Base-by-base conservation (phyloP, 805 yeast genomes). In the Kuraishia ogatae region DNA sequence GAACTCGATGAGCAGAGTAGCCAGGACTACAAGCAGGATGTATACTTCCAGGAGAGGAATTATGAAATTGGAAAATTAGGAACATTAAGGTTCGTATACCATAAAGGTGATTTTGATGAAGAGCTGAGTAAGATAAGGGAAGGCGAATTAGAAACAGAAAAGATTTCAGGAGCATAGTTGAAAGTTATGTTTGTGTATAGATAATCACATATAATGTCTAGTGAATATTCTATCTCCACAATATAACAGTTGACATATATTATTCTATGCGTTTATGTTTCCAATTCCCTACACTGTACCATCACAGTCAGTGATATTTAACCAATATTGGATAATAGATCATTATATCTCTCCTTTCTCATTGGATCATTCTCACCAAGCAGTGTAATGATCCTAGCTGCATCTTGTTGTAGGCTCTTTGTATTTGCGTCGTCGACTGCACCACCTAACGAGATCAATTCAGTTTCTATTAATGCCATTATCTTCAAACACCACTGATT, bases 401-500 rank as follows among this genome's bases (percentile, higher is more conserved):
- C 43, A 35, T 35, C 43, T 15, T 13, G n/a, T 15, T 35, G n/a
- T 4, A 35, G 17, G 17, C 17, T 11, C n/a, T 35, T 35, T 3
- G 17, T 17, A 8, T 35, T 11, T 11, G 4, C 43, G 4, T 35
- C 43, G n/a, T 35, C 17, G 17, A 7, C 43, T 3, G 2, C 43
- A 35, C 13, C 17, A 35, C 7, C 17, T 15, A 35, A 35, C 13
- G 43, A 35, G 2, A 35, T 15, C 43, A 35, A 35, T 17, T 35
- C 66, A 56, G 63, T 64, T 63, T 79, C 74, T 47, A 82, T 70
- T 24, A 77, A 74, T 35, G 85, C 67, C 21, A 82, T 71, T 13
- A 80, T 73, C 61, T 88, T 86, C 57, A 89, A 68, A 63, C 97
- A 91, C 93, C 96, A 87, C 51, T 76, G 76, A 63, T 85, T 84